Base-by-base conservation (phyloP, 1,284 basidiomycete genomes). In the Puccinia brachypodii region DNA sequence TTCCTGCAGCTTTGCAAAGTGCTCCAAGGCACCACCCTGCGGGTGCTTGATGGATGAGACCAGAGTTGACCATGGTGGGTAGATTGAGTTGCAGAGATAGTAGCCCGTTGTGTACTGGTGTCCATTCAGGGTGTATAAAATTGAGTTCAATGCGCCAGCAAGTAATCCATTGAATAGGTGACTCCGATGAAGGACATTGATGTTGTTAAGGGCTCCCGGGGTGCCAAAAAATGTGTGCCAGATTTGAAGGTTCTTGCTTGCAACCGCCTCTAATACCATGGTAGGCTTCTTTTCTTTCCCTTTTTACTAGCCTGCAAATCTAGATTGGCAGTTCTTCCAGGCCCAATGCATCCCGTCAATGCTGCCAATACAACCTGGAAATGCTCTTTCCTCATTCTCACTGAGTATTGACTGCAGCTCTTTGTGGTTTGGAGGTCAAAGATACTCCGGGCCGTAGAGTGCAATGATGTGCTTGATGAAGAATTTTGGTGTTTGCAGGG, bases 201-300 rank as follows among this genome's bases (percentile, higher is more conserved):
- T 64, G 31, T 64, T 33, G 31, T 64, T 64, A 25, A 64, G 60
- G 9, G 60, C 60, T 33, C 60, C 60, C 28, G 60, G 60, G 60
- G 13, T 64, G 60, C 60, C 66, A 69, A 69, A 71, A 22, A 71
- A 9, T 11, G 33, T 25, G 40, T 71, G 62, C 4, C 50, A 13
- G 13, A 53, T 53, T 53, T 53, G 50, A 13, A 53, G 50, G 50
- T 53, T 14, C 50, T 53, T 53, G 13, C 14, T 14, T 13, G 50
- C 50, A 53, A 53, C 50, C 13, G 50, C 50, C n/a, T 53, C 50
- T 14, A n/a, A n/a, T n/a, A n/a, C n/a, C n/a, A n/a, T n/a, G n/a
- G n/a, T n/a, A n/a, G n/a, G n/a, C n/a, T n/a, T n/a, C n/a, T n/a
- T n/a, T n/a, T n/a, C n/a, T n/a, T n/a, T n/a, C n/a, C n/a, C n/a